Percentiles rank a stretch among this genome's conserved stretches.
Conservation (phyloP, 257 asterid genomes). For the Primulina huaijiensis region DNA sequence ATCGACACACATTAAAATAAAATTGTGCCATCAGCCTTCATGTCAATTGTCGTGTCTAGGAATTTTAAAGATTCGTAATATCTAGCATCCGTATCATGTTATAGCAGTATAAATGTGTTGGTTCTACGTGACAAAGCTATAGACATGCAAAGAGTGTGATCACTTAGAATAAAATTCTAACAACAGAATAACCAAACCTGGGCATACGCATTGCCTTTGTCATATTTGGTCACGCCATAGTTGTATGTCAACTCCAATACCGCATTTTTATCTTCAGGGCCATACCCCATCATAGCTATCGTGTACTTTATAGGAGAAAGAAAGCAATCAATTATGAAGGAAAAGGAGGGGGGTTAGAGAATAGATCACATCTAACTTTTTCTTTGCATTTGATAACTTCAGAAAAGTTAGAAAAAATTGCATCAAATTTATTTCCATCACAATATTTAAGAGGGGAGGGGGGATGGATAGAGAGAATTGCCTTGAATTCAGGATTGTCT, state of each 20-base stretch:
- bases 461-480: conserved; percentile 22
- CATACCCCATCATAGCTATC: conserved; percentile 66
- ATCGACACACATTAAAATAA: not conserved
- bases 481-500: conserved; percentile 99
- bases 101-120: not conserved
- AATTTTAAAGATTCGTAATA: too few relatives aligned
- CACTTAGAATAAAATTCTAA: not conserved
- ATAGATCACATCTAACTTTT: not conserved
- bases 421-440: not conserved
- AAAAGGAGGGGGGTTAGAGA: too few relatives aligned
- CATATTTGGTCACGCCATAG: conserved; percentile 59
- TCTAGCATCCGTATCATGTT: not conserved
- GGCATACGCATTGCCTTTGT: conserved; percentile 65
- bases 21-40: not conserved
- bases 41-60: not conserved
- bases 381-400: not conserved
- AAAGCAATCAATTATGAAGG: not conserved
- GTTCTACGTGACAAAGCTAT: not conserved
- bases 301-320: conserved; percentile 46
- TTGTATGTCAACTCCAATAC: conserved; percentile 66
- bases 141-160: not conserved
- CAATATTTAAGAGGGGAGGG: not conserved
- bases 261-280: conserved; percentile 56
- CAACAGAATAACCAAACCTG: conserved; percentile 37
- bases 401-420: not conserved